These are phyloP conservation scores for Polygonum maritimum DNA, from an alignment of 148 eudicot genomes.

Conservation along the genomic window DNA sequence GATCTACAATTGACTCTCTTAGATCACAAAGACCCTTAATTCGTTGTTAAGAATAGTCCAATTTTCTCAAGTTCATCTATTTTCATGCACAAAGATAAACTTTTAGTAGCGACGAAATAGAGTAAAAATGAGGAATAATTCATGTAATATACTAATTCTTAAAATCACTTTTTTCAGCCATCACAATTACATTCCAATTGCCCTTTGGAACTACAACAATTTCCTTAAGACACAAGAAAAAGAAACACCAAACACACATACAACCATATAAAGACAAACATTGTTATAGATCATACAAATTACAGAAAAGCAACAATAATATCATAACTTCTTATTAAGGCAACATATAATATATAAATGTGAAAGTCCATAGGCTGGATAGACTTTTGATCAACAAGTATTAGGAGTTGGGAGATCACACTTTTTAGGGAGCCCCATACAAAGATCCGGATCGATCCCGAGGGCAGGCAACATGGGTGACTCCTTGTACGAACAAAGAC, in stretches of 20 bases:
- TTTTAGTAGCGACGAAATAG: too few relatives aligned
- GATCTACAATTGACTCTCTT: too few relatives aligned
- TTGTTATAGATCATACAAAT: neutral
- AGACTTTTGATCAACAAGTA: neutral
- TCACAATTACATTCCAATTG: neutral
- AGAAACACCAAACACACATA: neutral
- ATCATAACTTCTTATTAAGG: too few relatives aligned
- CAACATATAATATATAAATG: neutral
- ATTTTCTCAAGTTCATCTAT: too few relatives aligned
- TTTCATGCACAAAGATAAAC: too few relatives aligned
- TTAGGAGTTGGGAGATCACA: conserved; percentile 22
- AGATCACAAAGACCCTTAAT: too few relatives aligned
- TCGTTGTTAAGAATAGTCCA: too few relatives aligned
- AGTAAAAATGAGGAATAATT: too few relatives aligned
- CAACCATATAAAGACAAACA: neutral
- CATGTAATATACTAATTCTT: too few relatives aligned
- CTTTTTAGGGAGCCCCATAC: conserved; percentile 38
- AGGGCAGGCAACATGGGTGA: conserved; percentile 22
- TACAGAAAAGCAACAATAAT: neutral
- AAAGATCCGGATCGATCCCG: conserved; percentile 46
- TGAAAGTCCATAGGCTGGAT: too few relatives aligned
- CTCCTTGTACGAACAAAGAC: conserved; percentile 48
- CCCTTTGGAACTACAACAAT: too few relatives aligned
- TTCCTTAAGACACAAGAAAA: neutral
- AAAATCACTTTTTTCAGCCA: neutral